Percentiles rank a stretch among this genome's conserved stretches.
Conservation (phyloP, 306 rosid species). For the Vicia faba region DNA sequence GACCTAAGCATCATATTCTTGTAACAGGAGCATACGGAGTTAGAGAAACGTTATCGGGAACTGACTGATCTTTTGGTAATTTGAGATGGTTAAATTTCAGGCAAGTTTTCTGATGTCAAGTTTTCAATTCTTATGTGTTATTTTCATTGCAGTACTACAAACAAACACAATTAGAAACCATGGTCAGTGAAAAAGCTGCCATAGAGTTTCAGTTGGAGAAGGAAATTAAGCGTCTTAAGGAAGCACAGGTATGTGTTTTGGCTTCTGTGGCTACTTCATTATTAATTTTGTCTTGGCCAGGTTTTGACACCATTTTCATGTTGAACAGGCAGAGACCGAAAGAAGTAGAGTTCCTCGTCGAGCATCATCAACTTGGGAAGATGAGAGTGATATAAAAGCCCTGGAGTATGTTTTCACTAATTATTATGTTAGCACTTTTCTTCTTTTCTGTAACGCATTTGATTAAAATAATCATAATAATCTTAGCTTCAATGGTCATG, state of each 20-base stretch:
- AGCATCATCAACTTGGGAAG: constrained; percentile 92
- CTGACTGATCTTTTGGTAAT: constrained; percentile 93
- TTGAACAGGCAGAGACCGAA: constrained; percentile 87
- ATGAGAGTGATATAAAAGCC: constrained; percentile 82
- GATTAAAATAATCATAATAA: constrained; percentile 12
- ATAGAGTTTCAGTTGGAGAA: constrained; percentile 93
- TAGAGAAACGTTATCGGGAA: constrained; percentile 98
- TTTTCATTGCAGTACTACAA: constrained; percentile 77
- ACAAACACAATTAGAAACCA: constrained; percentile 96
- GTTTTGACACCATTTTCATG: constrained; percentile 36
- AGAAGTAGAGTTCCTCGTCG: constrained; percentile 79
- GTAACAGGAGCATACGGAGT: constrained; percentile 92
- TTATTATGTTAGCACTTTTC: constrained; percentile 20
- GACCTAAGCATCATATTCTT: constrained; percentile 35
- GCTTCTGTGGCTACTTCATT: constrained; percentile 36
- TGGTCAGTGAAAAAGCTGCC: constrained; percentile 97
- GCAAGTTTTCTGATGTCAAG: constrained; percentile 15
- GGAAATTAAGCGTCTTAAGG: constrained; percentile 86
- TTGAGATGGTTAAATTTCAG: constrained; percentile 33
- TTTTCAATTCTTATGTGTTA: constrained; percentile 33
- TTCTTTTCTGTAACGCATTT: constrained; percentile 38
- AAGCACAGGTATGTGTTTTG: constrained; percentile 68
- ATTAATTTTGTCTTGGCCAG: constrained; percentile 5
- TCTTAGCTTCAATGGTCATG: constrained; percentile 20
- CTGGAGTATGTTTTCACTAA: constrained; percentile 76